Conservation (phyloP, 1,139 yeast species). For the Lipomyces yarrowii region DNA sequence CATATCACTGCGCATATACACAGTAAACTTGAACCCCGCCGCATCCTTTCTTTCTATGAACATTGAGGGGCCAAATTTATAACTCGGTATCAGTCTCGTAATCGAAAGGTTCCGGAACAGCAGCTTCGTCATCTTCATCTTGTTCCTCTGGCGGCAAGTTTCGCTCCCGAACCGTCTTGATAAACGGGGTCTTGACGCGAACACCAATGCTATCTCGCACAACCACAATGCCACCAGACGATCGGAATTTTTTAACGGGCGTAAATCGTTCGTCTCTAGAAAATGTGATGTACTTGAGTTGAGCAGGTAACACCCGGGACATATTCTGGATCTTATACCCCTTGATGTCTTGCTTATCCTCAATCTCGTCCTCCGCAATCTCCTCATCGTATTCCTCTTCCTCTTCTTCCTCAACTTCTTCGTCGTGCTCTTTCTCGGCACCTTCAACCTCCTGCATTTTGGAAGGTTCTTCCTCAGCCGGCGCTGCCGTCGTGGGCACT, state of each 20-base stretch:
- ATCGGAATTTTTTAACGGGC: slow-evolving; percentile 82
- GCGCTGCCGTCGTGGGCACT: slow-evolving; percentile 34
- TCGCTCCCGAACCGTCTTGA: slow-evolving; percentile 84
- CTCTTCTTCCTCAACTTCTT: slow-evolving; percentile 36
- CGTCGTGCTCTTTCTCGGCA: slow-evolving; percentile 36
- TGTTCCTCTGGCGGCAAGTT: slow-evolving; percentile 46
- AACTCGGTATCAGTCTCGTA: slow-evolving; percentile 42
- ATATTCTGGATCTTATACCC: slow-evolving; percentile 54
- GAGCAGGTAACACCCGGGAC: slow-evolving; percentile 90
- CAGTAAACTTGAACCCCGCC: not conserved
- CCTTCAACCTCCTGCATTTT: slow-evolving; percentile 38
- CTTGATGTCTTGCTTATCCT: slow-evolving; percentile 33
- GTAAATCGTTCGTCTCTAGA: slow-evolving; percentile 72
- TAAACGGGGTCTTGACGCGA: slow-evolving; percentile 62
- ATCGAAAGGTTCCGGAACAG: slow-evolving; percentile 83
- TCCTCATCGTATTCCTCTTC: slow-evolving; percentile 33
- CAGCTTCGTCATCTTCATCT: slow-evolving; percentile 66
- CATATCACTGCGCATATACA: not conserved
- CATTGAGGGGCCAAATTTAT: slow-evolving; percentile 6
- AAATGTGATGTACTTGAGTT: slow-evolving; percentile 80
- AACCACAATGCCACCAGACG: slow-evolving; percentile 73
- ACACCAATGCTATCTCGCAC: slow-evolving; percentile 67
- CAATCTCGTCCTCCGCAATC: slow-evolving; percentile 31
- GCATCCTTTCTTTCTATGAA: not conserved
- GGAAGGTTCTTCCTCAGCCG: slow-evolving; percentile 32